Percentiles rank a stretch among this genome's conserved stretches.
phyloP scores from a whole-genome alignment of 148 eudicot species.

The Polygonum maritimum region DNA sequence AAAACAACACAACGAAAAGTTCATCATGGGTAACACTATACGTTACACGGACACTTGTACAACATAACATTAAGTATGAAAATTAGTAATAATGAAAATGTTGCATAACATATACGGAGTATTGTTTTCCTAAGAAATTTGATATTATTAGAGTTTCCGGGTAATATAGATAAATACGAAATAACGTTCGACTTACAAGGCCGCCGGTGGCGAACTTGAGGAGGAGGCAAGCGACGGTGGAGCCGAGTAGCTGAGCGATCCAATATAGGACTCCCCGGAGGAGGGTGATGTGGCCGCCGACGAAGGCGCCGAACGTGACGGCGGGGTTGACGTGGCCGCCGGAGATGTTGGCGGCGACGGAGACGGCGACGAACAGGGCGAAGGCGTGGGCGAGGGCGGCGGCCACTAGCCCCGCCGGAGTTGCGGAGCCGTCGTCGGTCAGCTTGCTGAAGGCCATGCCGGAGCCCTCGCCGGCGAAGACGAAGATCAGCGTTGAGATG shows the following conservation, averaged over 20 bases:
- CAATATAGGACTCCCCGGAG: constrained; percentile 41
- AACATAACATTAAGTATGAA: too few relatives aligned
- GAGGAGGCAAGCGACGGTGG: constrained; percentile 39
- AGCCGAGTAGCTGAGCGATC: constrained; percentile 43
- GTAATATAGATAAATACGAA: too few relatives aligned
- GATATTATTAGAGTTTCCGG: too few relatives aligned
- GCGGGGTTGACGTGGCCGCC: constrained; percentile 65
- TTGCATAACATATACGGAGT: too few relatives aligned
- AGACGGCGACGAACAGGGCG: constrained; percentile 44
- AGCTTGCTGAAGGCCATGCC: constrained; percentile 45
- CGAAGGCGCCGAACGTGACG: constrained; percentile 45
- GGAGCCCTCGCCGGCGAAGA: constrained; percentile 45
- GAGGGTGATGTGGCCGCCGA: constrained; percentile 46
- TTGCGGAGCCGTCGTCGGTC: constrained; percentile 25
- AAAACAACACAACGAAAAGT: not conserved
- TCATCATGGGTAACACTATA: too few relatives aligned
- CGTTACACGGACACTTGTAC: too few relatives aligned
- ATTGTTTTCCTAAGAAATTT: too few relatives aligned
- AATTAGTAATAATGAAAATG: too few relatives aligned
- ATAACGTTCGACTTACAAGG: constrained; percentile 17
- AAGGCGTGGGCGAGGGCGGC: constrained; percentile 41
- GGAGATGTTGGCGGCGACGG: constrained; percentile 47
- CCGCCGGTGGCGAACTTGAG: constrained; percentile 47
- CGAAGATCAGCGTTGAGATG: constrained; percentile 35
- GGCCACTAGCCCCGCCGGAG: constrained; percentile 47